Percentiles rank a stretch among this genome's conserved stretches.
Evolutionary conservation across 140 eudicot genomes (phyloP).

Genomic region (Anethum foeniculum): DNA sequence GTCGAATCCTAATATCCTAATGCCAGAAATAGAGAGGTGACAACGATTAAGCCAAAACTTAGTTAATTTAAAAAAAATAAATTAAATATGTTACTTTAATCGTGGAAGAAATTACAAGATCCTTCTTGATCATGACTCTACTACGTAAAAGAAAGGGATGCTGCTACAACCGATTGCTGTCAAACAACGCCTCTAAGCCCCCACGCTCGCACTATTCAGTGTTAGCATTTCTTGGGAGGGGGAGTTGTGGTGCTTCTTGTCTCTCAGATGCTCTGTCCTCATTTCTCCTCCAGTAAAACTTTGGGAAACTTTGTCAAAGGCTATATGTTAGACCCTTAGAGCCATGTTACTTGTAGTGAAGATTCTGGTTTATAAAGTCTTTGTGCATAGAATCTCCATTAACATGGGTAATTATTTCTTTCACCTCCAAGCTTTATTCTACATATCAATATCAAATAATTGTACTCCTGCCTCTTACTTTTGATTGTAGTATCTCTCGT

Average conservation of each 20-base stretch:
- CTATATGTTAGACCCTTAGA: neutral
- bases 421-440: constrained; percentile 1
- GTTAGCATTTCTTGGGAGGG: neutral
- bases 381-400: neutral
- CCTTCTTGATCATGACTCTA: neutral
- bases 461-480: neutral
- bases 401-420: neutral
- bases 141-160: neutral
- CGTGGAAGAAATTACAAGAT: neutral
- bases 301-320: neutral
- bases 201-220: neutral
- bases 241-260: neutral
- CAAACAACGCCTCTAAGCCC: neutral
- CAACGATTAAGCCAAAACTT: no score
- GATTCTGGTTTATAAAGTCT: neutral
- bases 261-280: neutral
- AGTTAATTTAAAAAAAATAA: no score
- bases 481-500: neutral
- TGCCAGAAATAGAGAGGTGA: no score
- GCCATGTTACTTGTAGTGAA: constrained; percentile 7
- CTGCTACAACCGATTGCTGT: neutral
- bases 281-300: neutral
- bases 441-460: neutral
- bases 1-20: no score
- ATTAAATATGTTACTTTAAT: no score